These are phyloP conservation scores for Chondrostereum purpureum DNA, from an alignment of 1,284 basidiomycete genomes.

Conservation along the genomic window DNA sequence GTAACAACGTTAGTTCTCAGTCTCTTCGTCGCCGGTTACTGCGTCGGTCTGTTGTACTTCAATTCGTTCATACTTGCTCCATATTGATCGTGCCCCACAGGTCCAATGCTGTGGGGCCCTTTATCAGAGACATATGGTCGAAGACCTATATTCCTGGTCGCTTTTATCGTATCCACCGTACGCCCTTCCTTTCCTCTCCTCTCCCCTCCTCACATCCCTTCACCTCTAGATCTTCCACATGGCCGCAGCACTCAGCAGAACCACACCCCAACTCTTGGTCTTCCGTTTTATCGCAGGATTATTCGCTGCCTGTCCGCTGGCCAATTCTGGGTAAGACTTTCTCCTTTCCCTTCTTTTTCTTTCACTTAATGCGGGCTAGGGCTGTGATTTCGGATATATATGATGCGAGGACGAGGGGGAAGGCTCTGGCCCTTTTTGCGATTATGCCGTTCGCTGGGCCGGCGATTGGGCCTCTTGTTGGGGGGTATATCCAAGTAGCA, in stretches of 20 bases:
- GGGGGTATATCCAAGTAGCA: neutral
- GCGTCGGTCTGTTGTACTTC: conserved; percentile 34
- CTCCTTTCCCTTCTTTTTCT: neutral
- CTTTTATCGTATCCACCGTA: conserved; percentile 61
- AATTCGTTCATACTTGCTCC: conserved; percentile 1
- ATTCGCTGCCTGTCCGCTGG: conserved; percentile 44
- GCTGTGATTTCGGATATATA: conserved; percentile 58
- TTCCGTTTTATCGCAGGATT: conserved; percentile 66
- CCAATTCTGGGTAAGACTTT: conserved; percentile 41
- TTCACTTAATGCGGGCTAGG: conserved; percentile 19
- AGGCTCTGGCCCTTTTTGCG: conserved; percentile 64
- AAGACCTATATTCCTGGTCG: conserved; percentile 59
- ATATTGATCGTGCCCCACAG: conserved; percentile 8
- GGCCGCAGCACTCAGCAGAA: conserved; percentile 54
- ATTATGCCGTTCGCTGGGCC: conserved; percentile 76
- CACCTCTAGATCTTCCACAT: conserved; percentile 46
- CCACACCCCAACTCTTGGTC: conserved; percentile 53
- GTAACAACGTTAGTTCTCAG: conserved; percentile 42
- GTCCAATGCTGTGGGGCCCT: conserved; percentile 61
- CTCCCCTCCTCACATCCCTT: neutral
- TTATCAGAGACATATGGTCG: conserved; percentile 48
- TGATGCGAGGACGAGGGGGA: conserved; percentile 62
- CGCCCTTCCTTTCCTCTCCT: neutral
- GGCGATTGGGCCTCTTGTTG: conserved; percentile 16
- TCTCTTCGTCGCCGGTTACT: conserved; percentile 51